Evolutionary conservation across 176 grass and related monocot genomes (phyloP), one percentile per base, ranked within the genome.

Genomic region (Oryza punctata): DNA sequence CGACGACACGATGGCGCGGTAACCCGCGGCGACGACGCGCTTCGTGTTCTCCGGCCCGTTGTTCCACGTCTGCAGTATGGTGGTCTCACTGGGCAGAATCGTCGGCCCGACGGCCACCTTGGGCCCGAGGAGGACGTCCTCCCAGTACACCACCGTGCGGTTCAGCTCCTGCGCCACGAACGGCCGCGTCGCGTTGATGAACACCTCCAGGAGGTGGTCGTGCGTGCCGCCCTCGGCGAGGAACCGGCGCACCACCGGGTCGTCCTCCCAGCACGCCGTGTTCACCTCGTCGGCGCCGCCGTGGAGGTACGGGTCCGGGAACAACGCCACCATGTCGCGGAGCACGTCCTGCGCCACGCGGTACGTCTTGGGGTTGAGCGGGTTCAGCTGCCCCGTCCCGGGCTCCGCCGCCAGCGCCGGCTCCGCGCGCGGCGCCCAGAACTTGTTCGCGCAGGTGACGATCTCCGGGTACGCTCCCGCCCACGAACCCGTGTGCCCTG

Each of bases 31-130:
- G 5, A 90, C 91, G 50, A 98, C 82, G 46, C 87, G 86, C 89
- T 98, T 98, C 16, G 96, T 98, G 96, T 98, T 98, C 32, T 80
- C 85, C 2, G 96, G 81, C 1, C 96, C 91, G 76, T 98, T 91
- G 85, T 98, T 98, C 96, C 96, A 98, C 61, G 96, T 95, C 89
- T 95, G 96, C 52, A 98, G 91, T 75, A 98, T 89, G 57, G 92
- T 95, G 73, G 75, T 95, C 85, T 98, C 93, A 18, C 6, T 80
- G 14, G 96, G 92, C 57, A 98, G 87, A 67, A 74, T 72, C 73
- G 75, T 61, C 6, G 85, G n/a, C 16, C 79, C 38, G 4, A 95
- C 87, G 69, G 85, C 85, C 12, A 91, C 89, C 83, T 77, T 49
- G 33, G 92, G 85, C 3, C 96, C 91, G 18, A 98, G 84, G 65